These are phyloP conservation scores for Coemansia sp. DNA, from an alignment of 192 early-diverging fungal species.

Conservation along the genomic window DNA sequence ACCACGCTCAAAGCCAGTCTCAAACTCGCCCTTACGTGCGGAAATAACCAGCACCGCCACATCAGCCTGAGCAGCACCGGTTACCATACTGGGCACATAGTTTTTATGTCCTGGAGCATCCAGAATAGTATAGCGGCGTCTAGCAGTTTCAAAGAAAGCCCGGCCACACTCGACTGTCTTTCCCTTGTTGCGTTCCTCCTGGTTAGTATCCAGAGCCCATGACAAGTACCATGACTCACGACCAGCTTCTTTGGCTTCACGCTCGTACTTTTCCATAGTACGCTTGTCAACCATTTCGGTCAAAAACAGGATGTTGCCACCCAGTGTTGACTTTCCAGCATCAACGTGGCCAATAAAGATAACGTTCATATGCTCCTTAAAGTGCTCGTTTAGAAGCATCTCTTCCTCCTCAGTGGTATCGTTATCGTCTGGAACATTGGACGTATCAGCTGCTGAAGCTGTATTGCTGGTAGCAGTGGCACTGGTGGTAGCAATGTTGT, in stretches of 20 bases:
- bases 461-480: too few species aligned
- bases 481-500: too few species aligned
- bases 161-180: constrained; percentile 99
- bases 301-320: constrained; percentile 88
- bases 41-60: constrained; percentile 93
- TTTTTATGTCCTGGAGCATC: constrained; percentile 99
- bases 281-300: constrained; percentile 99
- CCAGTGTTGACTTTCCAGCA: constrained; percentile 97
- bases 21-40: constrained; percentile 98
- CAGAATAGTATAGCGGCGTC: constrained; percentile 93
- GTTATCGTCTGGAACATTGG: too few species aligned
- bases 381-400: constrained; percentile 66
- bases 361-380: constrained; percentile 95
- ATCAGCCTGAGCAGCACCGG: constrained; percentile 95
- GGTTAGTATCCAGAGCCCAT: constrained; percentile 96
- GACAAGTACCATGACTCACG: constrained; percentile 98
- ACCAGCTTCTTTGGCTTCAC: constrained; percentile 95
- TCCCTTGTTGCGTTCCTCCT: constrained; percentile 97
- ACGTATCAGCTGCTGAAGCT: too few species aligned
- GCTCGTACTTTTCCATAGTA: constrained; percentile 99
- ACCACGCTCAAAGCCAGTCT: constrained; percentile 99
- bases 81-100: constrained; percentile 97
- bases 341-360: constrained; percentile 99
- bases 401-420: too few species aligned
- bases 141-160: constrained; percentile 95